Evolutionary conservation across 108 stramenopile genomes (phyloP).

Genomic region (Fistulifera pelliculosa): DNA sequence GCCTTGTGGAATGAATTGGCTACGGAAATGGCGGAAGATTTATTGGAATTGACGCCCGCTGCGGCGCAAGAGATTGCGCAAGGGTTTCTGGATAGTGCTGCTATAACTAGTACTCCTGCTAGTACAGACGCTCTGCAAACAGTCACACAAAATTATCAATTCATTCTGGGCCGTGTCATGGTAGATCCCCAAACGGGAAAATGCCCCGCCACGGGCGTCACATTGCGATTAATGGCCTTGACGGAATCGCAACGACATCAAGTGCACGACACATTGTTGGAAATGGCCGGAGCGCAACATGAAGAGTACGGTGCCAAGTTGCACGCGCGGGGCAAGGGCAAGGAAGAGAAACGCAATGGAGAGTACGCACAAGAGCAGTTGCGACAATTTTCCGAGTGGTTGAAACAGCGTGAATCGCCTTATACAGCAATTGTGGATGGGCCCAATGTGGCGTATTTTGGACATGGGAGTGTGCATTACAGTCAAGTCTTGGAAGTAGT

Average conservation of each 20-base stretch:
- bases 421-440: constrained; percentile 81
- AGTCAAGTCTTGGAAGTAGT: constrained; percentile 57
- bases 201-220: constrained; percentile 53
- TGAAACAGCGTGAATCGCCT: constrained; percentile 26
- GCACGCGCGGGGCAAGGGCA: constrained; percentile 15
- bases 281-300: constrained; percentile 29
- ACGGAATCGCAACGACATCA: constrained; percentile 47
- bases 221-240: constrained; percentile 54
- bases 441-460: constrained; percentile 72
- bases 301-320: constrained; percentile 18
- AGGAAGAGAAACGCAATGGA: constrained; percentile 18
- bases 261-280: constrained; percentile 40
- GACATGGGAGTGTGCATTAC: constrained; percentile 57
- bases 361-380: constrained; percentile 23
- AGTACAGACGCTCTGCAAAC: not conserved
- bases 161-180: constrained; percentile 29
- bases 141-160: not conserved
- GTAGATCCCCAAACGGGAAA: constrained; percentile 46
- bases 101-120: too few species aligned
- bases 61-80: constrained; percentile 60
- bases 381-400: constrained; percentile 57
- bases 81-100: constrained; percentile 26
- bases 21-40: constrained; percentile 59
- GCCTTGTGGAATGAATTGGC: constrained; percentile 58
- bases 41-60: constrained; percentile 62